phyloP scores from a whole-genome alignment of 495 filamentous ascomycete species.

The Gamarada debralockiae region DNA sequence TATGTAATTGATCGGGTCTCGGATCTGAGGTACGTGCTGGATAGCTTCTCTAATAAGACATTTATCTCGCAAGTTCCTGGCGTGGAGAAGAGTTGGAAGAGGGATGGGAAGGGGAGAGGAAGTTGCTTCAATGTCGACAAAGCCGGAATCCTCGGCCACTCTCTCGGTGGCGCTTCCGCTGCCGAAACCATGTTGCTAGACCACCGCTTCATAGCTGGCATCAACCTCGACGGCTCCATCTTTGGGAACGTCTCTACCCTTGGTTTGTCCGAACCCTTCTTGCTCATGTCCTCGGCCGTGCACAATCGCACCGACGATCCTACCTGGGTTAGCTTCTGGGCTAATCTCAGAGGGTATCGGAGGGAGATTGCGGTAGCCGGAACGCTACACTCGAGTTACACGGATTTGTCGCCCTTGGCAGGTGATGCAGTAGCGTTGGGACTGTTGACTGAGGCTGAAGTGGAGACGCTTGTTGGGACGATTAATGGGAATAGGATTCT shows the following conservation, averaged over 20 bases:
- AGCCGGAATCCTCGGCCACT: slow-evolving; percentile 46
- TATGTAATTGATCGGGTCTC: background rate
- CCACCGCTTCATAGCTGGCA: background rate
- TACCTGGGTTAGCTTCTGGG: background rate
- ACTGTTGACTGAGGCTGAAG: background rate
- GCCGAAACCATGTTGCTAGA: background rate
- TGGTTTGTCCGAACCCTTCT: slow-evolving; percentile 5
- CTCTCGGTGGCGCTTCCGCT: slow-evolving; percentile 33
- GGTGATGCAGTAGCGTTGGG: background rate
- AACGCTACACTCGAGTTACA: background rate
- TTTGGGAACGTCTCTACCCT: background rate
- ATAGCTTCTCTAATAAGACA: slow-evolving; percentile 23
- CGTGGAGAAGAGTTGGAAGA: slow-evolving; percentile 10
- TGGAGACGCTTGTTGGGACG: background rate
- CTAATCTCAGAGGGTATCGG: slow-evolving; percentile 1
- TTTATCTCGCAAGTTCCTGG: slow-evolving; percentile 9
- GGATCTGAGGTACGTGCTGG: slow-evolving; percentile 33
- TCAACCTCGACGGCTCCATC: slow-evolving; percentile 7
- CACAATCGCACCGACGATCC: slow-evolving; percentile 4
- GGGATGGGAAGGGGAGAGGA: too few relatives aligned
- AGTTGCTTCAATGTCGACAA: slow-evolving; percentile 17
- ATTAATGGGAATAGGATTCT: slow-evolving; percentile 3
- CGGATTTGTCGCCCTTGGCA: background rate
- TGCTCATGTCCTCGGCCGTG: background rate
- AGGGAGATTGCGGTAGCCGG: background rate